Evolutionary conservation across 2,329 filamentous ascomycete species (phyloP).

Genomic region (Colletotrichum chlorophyti): DNA sequence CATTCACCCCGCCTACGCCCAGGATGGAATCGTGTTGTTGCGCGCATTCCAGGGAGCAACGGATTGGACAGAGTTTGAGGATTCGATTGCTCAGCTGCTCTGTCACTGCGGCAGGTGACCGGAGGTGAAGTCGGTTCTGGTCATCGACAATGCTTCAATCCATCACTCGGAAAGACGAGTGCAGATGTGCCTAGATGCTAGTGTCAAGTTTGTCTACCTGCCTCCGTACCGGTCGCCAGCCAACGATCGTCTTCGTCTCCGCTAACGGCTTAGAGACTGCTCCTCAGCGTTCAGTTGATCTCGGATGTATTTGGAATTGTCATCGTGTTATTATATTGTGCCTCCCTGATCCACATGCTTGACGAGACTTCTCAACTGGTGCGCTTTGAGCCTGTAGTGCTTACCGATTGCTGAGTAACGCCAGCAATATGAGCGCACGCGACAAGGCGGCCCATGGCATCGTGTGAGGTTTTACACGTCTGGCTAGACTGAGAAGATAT

Average conservation of each 20-base stretch:
- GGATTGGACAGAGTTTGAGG: constrained; percentile 35
- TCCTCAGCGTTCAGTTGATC: background rate
- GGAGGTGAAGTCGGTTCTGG: constrained; percentile 40
- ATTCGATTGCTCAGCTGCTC: constrained; percentile 40
- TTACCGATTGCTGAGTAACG: background rate
- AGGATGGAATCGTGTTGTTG: constrained; percentile 33
- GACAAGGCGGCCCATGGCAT: background rate
- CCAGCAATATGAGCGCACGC: background rate
- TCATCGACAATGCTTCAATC: constrained; percentile 44
- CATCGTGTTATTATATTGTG: background rate
- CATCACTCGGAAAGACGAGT: constrained; percentile 35
- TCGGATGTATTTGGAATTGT: background rate
- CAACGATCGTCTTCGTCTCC: too few relatives aligned
- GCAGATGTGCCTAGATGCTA: constrained; percentile 34
- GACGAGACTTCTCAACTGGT: background rate
- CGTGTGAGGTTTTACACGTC: background rate
- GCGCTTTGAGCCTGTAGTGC: background rate
- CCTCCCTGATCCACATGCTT: background rate
- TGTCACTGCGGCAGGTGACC: constrained; percentile 38
- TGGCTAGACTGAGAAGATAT: background rate
- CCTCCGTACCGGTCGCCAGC: constrained; percentile 33
- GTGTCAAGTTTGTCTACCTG: constrained; percentile 24
- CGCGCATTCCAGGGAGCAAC: constrained; percentile 28
- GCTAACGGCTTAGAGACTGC: too few relatives aligned
- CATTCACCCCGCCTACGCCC: constrained; percentile 38